Evolutionary conservation across 1,284 basidiomycete genomes (phyloP), one percentile per base, ranked within the genome.

Genomic region (Amylostereum chailletii): DNA sequence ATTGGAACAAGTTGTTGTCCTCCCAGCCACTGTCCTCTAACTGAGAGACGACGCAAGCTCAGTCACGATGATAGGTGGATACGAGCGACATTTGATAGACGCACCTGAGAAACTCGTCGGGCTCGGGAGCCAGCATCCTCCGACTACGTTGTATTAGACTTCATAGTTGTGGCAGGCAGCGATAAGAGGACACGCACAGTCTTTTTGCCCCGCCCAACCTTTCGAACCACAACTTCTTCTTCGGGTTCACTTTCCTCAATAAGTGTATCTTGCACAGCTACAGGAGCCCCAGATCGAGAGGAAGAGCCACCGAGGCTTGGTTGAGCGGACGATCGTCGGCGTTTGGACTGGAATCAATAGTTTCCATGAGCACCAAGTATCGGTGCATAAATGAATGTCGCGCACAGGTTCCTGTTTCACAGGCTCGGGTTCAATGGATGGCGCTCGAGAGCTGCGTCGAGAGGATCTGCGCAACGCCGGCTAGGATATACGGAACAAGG

Each of bases 1-100:
- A 88, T 60, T 90, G 86, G 62, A 90, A 90, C 38, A 89, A 78
- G 54, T 90, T 90, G 57, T 87, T 87, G 57, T 90, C 87, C 60
- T 90, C 86, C 86, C 86, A 90, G 33, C 85, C 86, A 56, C 86
- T 88, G 51, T 88, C 84, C 32, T 85, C 70, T 30, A 2, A 11
- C 4, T 6, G 5, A 41, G 37, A 19, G 31, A 45, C 19, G 19
- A 19, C 19, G 19, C 19, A 19, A 19, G 19, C 19, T 19, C 19
- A 19, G 19, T 19, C 1, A 19, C 19, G 19, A 19, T 19, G 19
- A 19, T 19, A 19, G 19, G 19, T 19, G 19, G 19, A 19, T 19
- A 19, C 19, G 19, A 19, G 19, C 19, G 19, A 19, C 19, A 19
- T 19, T 19, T 19, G 19, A 19, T 19, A 19, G 34, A 54, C 68